Evolutionary conservation across 768 basidiomycete species (phyloP).

Genomic region (Scleroderma bovista): DNA sequence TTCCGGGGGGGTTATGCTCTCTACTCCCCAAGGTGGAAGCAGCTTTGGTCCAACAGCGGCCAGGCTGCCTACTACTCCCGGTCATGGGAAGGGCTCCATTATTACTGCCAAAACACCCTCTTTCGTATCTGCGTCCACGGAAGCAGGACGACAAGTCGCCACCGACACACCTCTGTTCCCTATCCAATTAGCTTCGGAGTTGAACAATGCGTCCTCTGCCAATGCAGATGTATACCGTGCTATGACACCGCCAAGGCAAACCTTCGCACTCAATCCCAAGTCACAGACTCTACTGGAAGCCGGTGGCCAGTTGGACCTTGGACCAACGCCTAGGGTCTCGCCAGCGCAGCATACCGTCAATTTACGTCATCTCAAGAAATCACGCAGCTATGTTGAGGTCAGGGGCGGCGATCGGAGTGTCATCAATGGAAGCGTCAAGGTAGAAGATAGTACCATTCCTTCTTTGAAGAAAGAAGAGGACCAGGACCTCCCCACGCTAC

Average conservation of each 20-base stretch:
- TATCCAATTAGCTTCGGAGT: constrained; percentile 11
- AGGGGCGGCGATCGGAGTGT: constrained; percentile 25
- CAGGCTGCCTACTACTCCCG: background rate
- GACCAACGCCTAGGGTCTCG: constrained; percentile 16
- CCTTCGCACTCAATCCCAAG: constrained; percentile 16
- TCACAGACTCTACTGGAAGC: constrained; percentile 19
- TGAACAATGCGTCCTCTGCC: background rate
- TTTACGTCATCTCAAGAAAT: constrained; percentile 26
- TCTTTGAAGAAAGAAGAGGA: constrained; percentile 14
- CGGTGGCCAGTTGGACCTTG: constrained; percentile 15
- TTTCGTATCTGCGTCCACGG: constrained; percentile 7
- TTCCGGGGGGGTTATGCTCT: constrained; percentile 17
- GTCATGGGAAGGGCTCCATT: background rate
- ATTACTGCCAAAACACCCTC: constrained; percentile 1
- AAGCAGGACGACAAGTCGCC: constrained; percentile 9
- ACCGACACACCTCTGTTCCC: constrained; percentile 6
- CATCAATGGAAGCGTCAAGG: constrained; percentile 14
- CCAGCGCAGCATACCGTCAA: constrained; percentile 24
- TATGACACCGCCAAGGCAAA: constrained; percentile 3
- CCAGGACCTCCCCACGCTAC: constrained; percentile 1
- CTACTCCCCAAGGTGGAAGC: background rate
- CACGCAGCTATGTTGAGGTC: constrained; percentile 20
- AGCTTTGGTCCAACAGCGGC: background rate
- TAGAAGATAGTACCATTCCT: constrained; percentile 9
- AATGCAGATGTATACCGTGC: background rate